These are phyloP conservation scores for Capronia coronata DNA, from an alignment of 2,329 filamentous ascomycete genomes.

Conservation along the genomic window DNA sequence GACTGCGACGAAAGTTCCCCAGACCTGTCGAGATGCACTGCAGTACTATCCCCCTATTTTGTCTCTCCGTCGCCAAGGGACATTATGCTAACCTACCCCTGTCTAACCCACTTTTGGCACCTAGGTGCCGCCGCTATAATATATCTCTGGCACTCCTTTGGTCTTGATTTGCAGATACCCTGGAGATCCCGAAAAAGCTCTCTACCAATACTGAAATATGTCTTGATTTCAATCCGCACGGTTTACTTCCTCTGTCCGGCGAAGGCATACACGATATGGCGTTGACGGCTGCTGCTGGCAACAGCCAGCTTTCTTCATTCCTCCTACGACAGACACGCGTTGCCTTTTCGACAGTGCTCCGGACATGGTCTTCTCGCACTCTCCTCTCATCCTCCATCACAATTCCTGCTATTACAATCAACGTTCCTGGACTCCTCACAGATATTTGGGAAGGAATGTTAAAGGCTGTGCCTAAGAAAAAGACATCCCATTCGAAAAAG, in stretches of 20 bases:
- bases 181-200: constrained; percentile 2
- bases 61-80: constrained; percentile 15
- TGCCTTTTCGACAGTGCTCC: constrained; percentile 32
- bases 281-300: constrained; percentile 28
- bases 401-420: constrained; percentile 54
- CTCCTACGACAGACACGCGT: constrained; percentile 16
- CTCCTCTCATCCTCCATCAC: constrained; percentile 53
- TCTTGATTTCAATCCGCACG: neutral
- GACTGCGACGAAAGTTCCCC: constrained; percentile 24
- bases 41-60: constrained; percentile 19
- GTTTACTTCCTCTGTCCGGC: neutral
- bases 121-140: neutral
- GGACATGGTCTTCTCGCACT: constrained; percentile 39
- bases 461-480: constrained; percentile 94
- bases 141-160: too few species aligned
- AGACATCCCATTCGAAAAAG: constrained; percentile 95
- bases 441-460: constrained; percentile 91
- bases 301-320: constrained; percentile 22
- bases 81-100: too few species aligned
- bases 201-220: too few species aligned
- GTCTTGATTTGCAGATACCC: neutral
- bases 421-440: constrained; percentile 62
- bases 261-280: constrained; percentile 28
- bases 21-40: constrained; percentile 10
- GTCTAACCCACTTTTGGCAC: neutral